phyloP scores from a whole-genome alignment of 129 eudicot genomes.

The Flaveria brownii region DNA sequence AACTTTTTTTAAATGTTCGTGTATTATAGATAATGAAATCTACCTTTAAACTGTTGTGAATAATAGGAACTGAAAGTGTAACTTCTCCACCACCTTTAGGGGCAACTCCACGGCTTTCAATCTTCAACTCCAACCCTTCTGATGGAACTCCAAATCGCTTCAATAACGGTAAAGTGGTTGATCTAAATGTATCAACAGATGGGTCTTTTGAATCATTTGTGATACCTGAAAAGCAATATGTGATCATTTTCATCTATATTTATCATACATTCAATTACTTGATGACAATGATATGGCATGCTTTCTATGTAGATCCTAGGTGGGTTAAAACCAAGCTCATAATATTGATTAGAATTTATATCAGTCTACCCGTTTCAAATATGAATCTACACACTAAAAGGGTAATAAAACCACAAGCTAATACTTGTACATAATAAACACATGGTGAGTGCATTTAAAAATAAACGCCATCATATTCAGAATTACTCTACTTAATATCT shows the following conservation, averaged over 20 bases:
- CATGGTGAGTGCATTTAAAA: no score
- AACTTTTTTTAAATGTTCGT: not conserved
- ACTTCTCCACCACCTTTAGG: conserved; percentile 97
- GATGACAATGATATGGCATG: not conserved
- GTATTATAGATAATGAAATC: not conserved
- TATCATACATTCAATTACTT: not conserved
- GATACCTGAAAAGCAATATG: conserved; percentile 59
- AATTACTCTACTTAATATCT: not conserved
- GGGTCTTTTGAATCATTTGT: conserved; percentile 95
- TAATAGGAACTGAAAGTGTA: conserved; percentile 68
- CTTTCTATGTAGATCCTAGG: not conserved
- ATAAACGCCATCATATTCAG: no score
- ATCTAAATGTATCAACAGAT: conserved; percentile 82
- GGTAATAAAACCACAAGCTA: conserved; percentile 12
- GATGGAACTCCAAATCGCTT: conserved; percentile 83
- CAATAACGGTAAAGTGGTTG: conserved; percentile 69
- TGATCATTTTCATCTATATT: not conserved
- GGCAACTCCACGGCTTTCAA: conserved; percentile 89
- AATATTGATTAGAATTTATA: not conserved
- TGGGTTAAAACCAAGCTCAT: not conserved
- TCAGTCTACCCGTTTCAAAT: not conserved
- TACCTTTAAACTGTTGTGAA: conserved; percentile 69
- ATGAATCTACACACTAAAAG: not conserved
- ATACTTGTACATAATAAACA: not conserved
- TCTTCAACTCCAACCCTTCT: conserved; percentile 74